Evolutionary conservation across 1,139 yeast species (phyloP).

Genomic region (Kluyveromyces sp.): DNA sequence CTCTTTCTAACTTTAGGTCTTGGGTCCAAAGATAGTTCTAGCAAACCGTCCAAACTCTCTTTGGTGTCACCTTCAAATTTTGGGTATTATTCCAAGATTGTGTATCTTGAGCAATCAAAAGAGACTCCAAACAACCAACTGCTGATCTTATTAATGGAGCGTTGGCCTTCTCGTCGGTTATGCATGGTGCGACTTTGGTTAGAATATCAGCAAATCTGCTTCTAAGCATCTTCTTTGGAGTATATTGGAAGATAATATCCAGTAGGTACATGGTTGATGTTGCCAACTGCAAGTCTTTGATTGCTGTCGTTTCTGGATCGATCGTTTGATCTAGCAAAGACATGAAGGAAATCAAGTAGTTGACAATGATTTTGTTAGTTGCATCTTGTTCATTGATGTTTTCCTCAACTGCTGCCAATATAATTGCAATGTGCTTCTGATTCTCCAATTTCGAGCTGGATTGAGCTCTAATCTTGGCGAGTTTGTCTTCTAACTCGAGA

Average conservation of each 20-base stretch:
- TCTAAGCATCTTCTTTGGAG: conserved; percentile 60
- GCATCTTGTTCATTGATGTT: conserved; percentile 58
- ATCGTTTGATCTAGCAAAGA: conserved; percentile 75
- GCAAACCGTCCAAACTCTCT: conserved; percentile 68
- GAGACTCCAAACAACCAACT: conserved; percentile 74
- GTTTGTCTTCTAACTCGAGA: conserved; percentile 56
- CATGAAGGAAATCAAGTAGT: conserved; percentile 78
- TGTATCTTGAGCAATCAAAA: conserved; percentile 73
- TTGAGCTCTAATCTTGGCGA: conserved; percentile 65
- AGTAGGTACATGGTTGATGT: conserved; percentile 73
- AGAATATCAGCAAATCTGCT: conserved; percentile 72
- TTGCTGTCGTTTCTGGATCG: conserved; percentile 40
- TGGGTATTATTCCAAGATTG: conserved; percentile 60
- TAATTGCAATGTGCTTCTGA: conserved; percentile 70
- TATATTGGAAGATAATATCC: conserved; percentile 69
- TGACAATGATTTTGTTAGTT: conserved; percentile 52
- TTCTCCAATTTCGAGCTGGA: conserved; percentile 68
- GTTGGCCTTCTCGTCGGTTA: conserved; percentile 60
- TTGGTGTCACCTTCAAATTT: conserved; percentile 57
- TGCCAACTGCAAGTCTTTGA: conserved; percentile 56
- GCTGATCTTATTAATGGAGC: conserved; percentile 84
- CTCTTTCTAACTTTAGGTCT: conserved; percentile 95
- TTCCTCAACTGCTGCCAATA: conserved; percentile 85
- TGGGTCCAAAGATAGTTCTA: conserved; percentile 75
- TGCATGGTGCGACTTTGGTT: conserved; percentile 71